Base-by-base conservation (phyloP, 2,329 filamentous ascomycete genomes). In the Biscogniauxia marginata region DNA sequence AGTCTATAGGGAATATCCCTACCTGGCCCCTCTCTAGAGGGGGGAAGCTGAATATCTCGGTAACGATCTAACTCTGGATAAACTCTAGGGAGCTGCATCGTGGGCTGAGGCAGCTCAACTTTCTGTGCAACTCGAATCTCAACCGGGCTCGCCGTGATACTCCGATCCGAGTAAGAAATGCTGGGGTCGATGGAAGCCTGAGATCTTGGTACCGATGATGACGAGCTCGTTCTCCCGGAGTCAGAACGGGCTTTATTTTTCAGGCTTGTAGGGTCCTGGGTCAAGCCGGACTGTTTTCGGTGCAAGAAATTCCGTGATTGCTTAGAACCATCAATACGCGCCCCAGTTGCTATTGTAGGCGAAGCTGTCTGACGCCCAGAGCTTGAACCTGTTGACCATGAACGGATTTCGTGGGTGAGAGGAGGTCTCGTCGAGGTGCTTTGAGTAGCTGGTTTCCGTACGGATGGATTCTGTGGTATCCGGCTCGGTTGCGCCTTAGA, bases 21-120 rank as follows among this genome's bases (percentile, higher is more conserved):
- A 25, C 73, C 60, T 51, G 71, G 62, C 56, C 69, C 68, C 63
- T 72, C 60, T 61, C 69, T 66, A n/a, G 67, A 64, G 11, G 68
- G 65, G 0, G 74, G 75, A 4, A 74, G 73, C 50, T 75, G 71
- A 50, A 78, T 67, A 53, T 79, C 74, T 60, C 82, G 76, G 65
- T 87, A 87, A 25, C 84, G 78, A 67, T 87, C 84, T 18, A 87
- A 70, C 62, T 87, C 84, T 1, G 84, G 84, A 60, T 83, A 84
- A 53, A 83, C 78, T 11, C 75, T 77, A 43, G 79, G 74, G 6
- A 77, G 71, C 20, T 77, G 77, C 6, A 71, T 66, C 21, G 65
- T 67, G 0, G 72, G 66, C 45, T 70, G 74, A 30, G 72, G 69
- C 30, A 74, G 63, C 44, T 82, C 79, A 20, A 75, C 58, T n/a